Percentiles rank a stretch among this genome's conserved stretches.
These are phyloP conservation scores for Boletus pseudo-olivaceus DNA, from an alignment of 768 basidiomycete species.

Conservation along the genomic window DNA sequence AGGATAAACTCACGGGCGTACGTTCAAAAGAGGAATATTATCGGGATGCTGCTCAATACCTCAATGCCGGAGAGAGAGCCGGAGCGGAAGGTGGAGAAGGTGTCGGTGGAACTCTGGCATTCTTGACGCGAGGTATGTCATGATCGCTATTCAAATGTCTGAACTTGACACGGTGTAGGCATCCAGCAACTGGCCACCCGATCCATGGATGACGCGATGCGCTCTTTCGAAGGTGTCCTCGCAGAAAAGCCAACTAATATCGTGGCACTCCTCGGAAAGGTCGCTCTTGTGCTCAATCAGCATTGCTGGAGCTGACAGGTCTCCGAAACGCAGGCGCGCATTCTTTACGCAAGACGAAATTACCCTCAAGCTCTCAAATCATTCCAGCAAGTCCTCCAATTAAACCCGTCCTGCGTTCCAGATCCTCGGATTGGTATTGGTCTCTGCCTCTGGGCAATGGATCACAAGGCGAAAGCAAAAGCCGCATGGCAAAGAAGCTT, in stretches of 20 bases:
- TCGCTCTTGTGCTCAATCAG: constrained; percentile 22
- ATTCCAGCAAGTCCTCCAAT: constrained; percentile 80
- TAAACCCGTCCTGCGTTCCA: constrained; percentile 76
- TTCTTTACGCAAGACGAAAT: constrained; percentile 75
- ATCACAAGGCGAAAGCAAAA: constrained; percentile 76
- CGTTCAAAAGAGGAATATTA: constrained; percentile 68
- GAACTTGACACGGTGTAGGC: constrained; percentile 41
- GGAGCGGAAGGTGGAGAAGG: constrained; percentile 59
- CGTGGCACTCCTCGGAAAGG: constrained; percentile 85
- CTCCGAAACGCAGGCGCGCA: constrained; percentile 57
- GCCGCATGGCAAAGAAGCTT: constrained; percentile 89
- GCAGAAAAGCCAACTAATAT: constrained; percentile 79
- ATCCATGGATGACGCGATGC: constrained; percentile 76
- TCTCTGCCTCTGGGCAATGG: constrained; percentile 88
- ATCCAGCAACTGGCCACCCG: constrained; percentile 79
- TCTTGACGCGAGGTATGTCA: constrained; percentile 63
- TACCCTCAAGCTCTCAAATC: constrained; percentile 76
- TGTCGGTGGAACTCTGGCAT: constrained; percentile 52
- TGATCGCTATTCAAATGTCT: background rate
- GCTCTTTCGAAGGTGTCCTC: constrained; percentile 79
- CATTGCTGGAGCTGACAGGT: background rate
- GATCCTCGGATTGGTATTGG: constrained; percentile 97
- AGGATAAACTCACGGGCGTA: constrained; percentile 57
- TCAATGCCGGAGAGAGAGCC: constrained; percentile 59
- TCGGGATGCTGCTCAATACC: constrained; percentile 61